Evolutionary conservation across 305 asterid species (phyloP), one percentile per base, ranked within the genome.

Genomic region (Fraxinus sp.): DNA sequence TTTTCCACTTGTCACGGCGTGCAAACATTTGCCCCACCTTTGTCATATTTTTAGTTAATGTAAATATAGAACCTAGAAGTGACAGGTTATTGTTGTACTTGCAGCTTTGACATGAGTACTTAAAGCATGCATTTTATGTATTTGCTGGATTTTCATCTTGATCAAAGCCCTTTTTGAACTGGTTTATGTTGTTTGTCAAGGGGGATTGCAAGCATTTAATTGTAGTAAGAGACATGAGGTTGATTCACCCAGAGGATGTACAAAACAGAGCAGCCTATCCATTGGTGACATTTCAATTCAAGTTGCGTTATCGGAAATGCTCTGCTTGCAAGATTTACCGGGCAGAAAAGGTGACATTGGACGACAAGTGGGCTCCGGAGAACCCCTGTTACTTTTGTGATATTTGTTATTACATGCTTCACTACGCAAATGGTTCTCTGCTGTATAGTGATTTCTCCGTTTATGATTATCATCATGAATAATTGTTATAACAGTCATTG

Each of bases 321-420:
- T 93, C 91, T 0, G 92, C 88, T 39, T 95, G 99, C 97, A 94
- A 93, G 83, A 93, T 95, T 35, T 93, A 88, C 80, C 84, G 85
- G 86, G 99, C 99, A 2, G 88, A 87, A 7, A 94, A 92, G 89
- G 83, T 93, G 78, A 95, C 98, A 0, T 90, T 94, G 70, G 98
- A 93, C 39, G 98, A 95, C 86, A 95, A 92, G 84, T 95, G 97
- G 98, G 93, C 98, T 0, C 52, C 89, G 8, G 89, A 87, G 59
- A 91, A 94, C 85, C 98, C 99, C 32, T 92, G 97, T 84, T 92
- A 93, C 73, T 94, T 95, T 86, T 95, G 99, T 82, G 93, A 90
- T 79, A 87, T 90, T 81, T 95, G 99, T 87, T 95, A 92, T 89
- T 95, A 93, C 86, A 91, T 95, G 98, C 98, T 92, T 74, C 98